Conservation (phyloP, 1,284 basidiomycete species). For the Trichosporon coremiiforme region DNA sequence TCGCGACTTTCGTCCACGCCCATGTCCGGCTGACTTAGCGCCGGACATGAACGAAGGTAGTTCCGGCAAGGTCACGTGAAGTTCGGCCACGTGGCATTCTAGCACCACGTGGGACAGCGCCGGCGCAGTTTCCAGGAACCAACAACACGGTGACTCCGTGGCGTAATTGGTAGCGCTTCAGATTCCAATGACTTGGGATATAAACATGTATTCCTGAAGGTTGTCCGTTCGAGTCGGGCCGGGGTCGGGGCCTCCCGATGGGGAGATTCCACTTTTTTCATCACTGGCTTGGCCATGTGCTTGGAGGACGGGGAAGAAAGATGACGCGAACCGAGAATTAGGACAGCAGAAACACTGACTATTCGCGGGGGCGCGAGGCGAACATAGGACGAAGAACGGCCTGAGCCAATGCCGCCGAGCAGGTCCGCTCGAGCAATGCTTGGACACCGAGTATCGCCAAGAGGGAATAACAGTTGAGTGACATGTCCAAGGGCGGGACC, state of each 20-base stretch:
- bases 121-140: background rate
- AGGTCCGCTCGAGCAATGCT: background rate
- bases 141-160: constrained; percentile 9
- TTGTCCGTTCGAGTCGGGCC: constrained; percentile 14
- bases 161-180: constrained; percentile 14
- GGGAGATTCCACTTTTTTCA: constrained; percentile 4
- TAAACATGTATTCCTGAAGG: constrained; percentile 4
- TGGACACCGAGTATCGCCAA: background rate
- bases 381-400: too few species aligned
- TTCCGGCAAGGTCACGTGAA: background rate
- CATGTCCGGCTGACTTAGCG: background rate
- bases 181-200: constrained; percentile 9
- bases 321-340: too few species aligned
- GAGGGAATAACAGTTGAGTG: too few species aligned
- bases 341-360: too few species aligned
- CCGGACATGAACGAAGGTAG: too few species aligned
- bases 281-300: too few species aligned
- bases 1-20: too few species aligned
- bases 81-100: background rate
- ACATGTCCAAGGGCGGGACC: too few species aligned
- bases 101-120: background rate
- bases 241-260: constrained; percentile 5
- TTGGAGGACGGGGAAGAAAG: too few species aligned
- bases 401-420: too few species aligned
- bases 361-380: too few species aligned